Evolutionary conservation across 2,329 filamentous ascomycete genomes (phyloP).

Genomic region (Aspergillus transmontanensis): DNA sequence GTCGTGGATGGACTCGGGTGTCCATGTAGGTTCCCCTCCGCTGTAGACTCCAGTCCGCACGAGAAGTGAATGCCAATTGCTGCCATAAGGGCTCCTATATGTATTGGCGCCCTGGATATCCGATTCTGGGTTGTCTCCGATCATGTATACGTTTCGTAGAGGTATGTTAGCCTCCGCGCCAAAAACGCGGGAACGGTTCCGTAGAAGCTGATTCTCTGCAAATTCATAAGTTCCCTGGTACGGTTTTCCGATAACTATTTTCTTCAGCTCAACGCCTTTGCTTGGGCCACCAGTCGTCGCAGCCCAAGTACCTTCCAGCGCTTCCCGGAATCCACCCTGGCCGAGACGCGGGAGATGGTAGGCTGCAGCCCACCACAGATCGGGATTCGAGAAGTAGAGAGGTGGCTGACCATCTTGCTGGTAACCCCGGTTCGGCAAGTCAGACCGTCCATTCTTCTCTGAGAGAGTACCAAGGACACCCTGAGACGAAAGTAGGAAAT

Average conservation of each 20-base stretch:
- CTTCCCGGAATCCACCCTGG: conserved; percentile 86
- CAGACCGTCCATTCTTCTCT: conserved; percentile 65
- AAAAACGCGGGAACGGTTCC: conserved; percentile 58
- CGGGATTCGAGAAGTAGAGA: conserved; percentile 87
- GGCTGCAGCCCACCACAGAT: conserved; percentile 83
- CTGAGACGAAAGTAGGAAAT: conserved; percentile 76
- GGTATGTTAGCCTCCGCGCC: conserved; percentile 40
- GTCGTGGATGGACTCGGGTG: conserved; percentile 67
- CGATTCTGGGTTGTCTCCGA: conserved; percentile 86
- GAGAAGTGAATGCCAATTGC: conserved; percentile 76
- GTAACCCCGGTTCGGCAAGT: conserved; percentile 74
- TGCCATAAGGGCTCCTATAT: conserved; percentile 67
- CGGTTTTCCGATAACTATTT: conserved; percentile 81
- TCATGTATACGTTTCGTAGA: conserved; percentile 85
- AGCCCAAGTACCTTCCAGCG: conserved; percentile 77
- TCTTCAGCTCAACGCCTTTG: conserved; percentile 59
- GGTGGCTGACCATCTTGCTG: conserved; percentile 78
- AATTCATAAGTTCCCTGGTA: conserved; percentile 76
- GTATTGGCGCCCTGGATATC: conserved; percentile 87
- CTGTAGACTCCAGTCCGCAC: conserved; percentile 79
- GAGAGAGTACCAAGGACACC: conserved; percentile 83
- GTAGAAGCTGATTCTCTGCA: conserved; percentile 72
- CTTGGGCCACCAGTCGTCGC: conserved; percentile 64
- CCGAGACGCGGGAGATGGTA: conserved; percentile 86
- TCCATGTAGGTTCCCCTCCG: conserved; percentile 58